Percentiles rank a stretch among this genome's conserved stretches.
phyloP scores from a whole-genome alignment of 768 basidiomycete genomes.

The Lyophyllum shimeji region DNA sequence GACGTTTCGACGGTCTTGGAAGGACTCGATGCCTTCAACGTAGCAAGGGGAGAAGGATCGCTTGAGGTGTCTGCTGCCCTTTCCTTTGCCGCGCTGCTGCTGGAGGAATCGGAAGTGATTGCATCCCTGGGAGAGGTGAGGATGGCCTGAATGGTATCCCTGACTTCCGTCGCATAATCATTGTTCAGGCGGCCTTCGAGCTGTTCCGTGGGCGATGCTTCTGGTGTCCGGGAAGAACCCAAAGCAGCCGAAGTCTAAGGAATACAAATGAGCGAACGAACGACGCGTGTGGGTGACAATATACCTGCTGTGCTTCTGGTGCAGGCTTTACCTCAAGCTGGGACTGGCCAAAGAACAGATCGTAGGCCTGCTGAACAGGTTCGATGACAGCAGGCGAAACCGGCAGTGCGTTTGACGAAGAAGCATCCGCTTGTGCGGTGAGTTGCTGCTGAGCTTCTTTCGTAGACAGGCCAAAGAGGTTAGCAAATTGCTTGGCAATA shows the following conservation, averaged over 20 bases:
- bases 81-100: constrained; percentile 36
- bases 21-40: constrained; percentile 23
- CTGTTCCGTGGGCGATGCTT: constrained; percentile 25
- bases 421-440: background rate
- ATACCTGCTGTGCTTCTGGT: background rate
- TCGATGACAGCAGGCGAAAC: background rate
- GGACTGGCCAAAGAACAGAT: background rate
- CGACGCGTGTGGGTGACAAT: background rate
- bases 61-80: constrained; percentile 22
- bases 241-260: background rate
- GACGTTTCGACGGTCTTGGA: constrained; percentile 6
- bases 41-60: constrained; percentile 13
- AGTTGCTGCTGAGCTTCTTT: background rate
- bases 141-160: constrained; percentile 41
- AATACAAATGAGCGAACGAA: background rate
- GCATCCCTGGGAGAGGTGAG: constrained; percentile 31
- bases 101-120: background rate
- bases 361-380: background rate
- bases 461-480: background rate
- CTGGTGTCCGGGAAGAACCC: constrained; percentile 1
- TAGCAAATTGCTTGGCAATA: background rate
- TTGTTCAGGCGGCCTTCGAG: constrained; percentile 30
- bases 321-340: background rate
- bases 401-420: background rate
- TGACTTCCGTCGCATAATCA: constrained; percentile 30